Evolutionary conservation across 768 basidiomycete species (phyloP).

Genomic region (Cystobasidium tubakii): DNA sequence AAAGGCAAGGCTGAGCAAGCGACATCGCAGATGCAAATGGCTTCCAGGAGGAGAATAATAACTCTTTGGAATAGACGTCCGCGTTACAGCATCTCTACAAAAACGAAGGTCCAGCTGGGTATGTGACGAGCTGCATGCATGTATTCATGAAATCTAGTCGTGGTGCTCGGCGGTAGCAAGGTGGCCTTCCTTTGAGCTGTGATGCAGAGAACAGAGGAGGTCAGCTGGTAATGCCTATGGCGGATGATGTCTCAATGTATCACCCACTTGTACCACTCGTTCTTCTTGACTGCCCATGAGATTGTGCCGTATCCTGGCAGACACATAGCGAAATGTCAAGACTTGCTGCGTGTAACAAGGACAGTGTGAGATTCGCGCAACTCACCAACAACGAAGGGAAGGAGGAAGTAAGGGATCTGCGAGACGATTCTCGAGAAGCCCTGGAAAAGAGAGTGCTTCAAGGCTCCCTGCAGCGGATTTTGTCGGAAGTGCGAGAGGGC

Average conservation of each 20-base stretch:
- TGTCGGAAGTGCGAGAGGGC: constrained; percentile 38
- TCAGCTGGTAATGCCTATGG: not conserved
- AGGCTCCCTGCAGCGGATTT: constrained; percentile 37
- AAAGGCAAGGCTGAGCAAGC: too few species aligned
- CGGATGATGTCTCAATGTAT: not conserved
- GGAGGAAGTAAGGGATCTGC: constrained; percentile 38
- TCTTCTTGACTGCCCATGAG: constrained; percentile 39
- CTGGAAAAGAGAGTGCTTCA: constrained; percentile 34
- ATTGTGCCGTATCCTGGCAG: constrained; percentile 35
- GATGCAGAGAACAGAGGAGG: not conserved
- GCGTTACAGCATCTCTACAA: not conserved
- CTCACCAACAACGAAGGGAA: constrained; percentile 36
- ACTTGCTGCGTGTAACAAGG: not conserved
- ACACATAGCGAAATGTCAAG: not conserved
- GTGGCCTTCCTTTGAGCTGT: constrained; percentile 35
- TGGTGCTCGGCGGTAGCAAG: constrained; percentile 29
- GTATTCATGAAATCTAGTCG: not conserved
- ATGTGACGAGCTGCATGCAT: too few species aligned
- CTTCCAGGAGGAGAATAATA: too few species aligned
- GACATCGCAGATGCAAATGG: too few species aligned
- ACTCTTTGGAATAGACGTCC: too few species aligned
- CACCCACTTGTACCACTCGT: constrained; percentile 38
- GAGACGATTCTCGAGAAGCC: constrained; percentile 29
- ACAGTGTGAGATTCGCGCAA: not conserved
- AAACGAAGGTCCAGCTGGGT: not conserved